Conservation (phyloP, 1,284 basidiomycete species). For the Cutaneotrichosporon spelunceum region DNA sequence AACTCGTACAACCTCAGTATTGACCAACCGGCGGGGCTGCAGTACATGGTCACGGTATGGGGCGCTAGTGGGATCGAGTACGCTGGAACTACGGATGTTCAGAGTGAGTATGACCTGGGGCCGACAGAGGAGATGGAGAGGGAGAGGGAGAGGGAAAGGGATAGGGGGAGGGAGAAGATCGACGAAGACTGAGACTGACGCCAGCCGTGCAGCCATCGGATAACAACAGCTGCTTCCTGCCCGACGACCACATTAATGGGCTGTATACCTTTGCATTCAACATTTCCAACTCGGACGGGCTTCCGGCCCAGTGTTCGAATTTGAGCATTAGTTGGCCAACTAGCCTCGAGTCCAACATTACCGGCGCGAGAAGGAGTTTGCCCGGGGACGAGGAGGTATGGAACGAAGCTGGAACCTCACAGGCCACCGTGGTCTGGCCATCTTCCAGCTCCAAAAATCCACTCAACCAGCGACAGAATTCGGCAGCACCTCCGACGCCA, state of each 20-base stretch:
- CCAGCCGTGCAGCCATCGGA: slow-evolving; percentile 32
- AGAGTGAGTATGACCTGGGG: slow-evolving; percentile 31
- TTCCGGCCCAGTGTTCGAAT: slow-evolving; percentile 47
- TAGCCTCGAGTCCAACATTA: slow-evolving; percentile 30
- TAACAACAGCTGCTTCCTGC: slow-evolving; percentile 38
- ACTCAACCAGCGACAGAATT: neutral
- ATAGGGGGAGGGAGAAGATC: neutral
- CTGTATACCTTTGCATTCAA: slow-evolving; percentile 50
- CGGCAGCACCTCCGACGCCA: too few species aligned
- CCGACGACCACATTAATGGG: slow-evolving; percentile 34
- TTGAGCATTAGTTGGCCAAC: slow-evolving; percentile 47
- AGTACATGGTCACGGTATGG: slow-evolving; percentile 48
- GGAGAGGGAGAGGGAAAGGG: too few species aligned
- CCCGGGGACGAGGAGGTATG: neutral
- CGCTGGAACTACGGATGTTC: slow-evolving; percentile 45
- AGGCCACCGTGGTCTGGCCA: too few species aligned
- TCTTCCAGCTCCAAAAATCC: too few species aligned
- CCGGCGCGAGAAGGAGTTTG: neutral
- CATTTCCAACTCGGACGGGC: slow-evolving; percentile 30
- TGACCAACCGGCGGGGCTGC: slow-evolving; percentile 36
- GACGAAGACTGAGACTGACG: slow-evolving; percentile 11
- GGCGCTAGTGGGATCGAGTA: slow-evolving; percentile 43
- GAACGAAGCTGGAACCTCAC: too few species aligned
- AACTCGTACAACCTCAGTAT: slow-evolving; percentile 38
- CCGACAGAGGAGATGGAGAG: too few species aligned